Conservation (phyloP, 768 basidiomycete genomes). For the Calvatia gigantea region DNA sequence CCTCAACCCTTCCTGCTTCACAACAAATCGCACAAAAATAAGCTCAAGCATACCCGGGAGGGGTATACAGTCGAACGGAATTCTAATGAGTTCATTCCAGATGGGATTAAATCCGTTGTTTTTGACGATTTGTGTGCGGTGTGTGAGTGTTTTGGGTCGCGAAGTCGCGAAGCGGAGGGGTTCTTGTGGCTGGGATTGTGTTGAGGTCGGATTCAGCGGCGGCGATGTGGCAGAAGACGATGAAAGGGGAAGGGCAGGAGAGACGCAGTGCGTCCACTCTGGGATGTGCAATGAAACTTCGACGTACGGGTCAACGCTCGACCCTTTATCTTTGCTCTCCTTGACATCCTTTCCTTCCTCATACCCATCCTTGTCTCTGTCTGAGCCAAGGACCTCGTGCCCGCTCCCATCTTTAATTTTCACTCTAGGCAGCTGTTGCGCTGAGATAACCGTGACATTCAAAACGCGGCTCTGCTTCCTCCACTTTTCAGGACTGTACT, state of each 20-base stretch:
- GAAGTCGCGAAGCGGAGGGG: slow-evolving; percentile 18
- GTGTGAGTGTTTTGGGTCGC: slow-evolving; percentile 38
- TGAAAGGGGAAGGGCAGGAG: background rate
- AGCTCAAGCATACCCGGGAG: slow-evolving; percentile 65
- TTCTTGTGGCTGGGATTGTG: background rate
- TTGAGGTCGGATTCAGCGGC: background rate
- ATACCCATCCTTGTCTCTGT: background rate
- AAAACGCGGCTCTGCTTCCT: slow-evolving; percentile 60
- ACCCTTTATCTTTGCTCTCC: background rate
- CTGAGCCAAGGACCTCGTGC: slow-evolving; percentile 11
- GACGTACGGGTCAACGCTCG: slow-evolving; percentile 57
- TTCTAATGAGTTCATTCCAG: slow-evolving; percentile 71
- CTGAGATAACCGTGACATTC: slow-evolving; percentile 48
- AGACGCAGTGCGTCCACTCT: slow-evolving; percentile 51
- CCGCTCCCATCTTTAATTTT: slow-evolving; percentile 45
- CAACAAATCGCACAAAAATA: slow-evolving; percentile 79
- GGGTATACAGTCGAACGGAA: slow-evolving; percentile 78
- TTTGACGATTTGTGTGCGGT: slow-evolving; percentile 66
- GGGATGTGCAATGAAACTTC: slow-evolving; percentile 74
- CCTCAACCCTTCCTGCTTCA: slow-evolving; percentile 58
- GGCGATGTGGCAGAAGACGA: slow-evolving; percentile 8
- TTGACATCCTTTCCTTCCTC: background rate
- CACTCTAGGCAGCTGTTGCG: slow-evolving; percentile 62
- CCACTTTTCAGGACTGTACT: slow-evolving; percentile 38
- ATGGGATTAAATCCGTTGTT: slow-evolving; percentile 94